Evolutionary conservation across 2,329 filamentous ascomycete genomes (phyloP).

Genomic region (Akanthomyces uredinophilus): DNA sequence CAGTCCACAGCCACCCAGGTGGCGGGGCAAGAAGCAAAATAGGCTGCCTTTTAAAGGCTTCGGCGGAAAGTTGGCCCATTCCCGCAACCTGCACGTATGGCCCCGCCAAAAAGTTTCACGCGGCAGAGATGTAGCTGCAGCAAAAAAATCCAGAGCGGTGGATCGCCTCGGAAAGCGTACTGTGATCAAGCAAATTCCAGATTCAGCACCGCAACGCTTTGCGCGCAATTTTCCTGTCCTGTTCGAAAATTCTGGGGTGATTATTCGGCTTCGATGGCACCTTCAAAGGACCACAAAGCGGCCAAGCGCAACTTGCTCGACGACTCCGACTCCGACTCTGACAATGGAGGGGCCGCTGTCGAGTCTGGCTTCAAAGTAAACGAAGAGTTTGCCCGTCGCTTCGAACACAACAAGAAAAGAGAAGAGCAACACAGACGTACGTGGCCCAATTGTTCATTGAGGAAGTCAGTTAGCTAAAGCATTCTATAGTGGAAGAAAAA

Average conservation of each 20-base stretch:
- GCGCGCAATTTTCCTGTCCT: not conserved
- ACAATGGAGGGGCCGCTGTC: slow-evolving; percentile 37
- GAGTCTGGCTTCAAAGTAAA: slow-evolving; percentile 71
- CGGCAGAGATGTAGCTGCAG: slow-evolving; percentile 3
- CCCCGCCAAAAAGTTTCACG: slow-evolving; percentile 20
- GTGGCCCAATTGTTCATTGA: slow-evolving; percentile 25
- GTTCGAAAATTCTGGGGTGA: not conserved
- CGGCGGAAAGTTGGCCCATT: slow-evolving; percentile 22
- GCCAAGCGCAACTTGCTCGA: slow-evolving; percentile 49
- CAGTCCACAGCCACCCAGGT: slow-evolving; percentile 5
- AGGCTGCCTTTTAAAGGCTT: not conserved
- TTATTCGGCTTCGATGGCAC: not conserved
- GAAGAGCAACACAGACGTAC: slow-evolving; percentile 72
- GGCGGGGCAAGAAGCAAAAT: slow-evolving; percentile 3
- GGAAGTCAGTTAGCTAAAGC: slow-evolving; percentile 17
- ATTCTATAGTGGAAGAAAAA: slow-evolving; percentile 77
- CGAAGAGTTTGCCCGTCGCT: slow-evolving; percentile 79
- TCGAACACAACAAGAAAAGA: slow-evolving; percentile 96
- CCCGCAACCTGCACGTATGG: not conserved
- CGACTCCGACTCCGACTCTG: slow-evolving; percentile 47
- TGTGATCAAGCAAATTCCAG: not conserved
- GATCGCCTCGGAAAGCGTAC: not conserved
- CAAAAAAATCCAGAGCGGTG: slow-evolving; percentile 11
- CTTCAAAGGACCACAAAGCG: slow-evolving; percentile 25
- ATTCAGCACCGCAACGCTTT: not conserved